Evolutionary conservation across 805 yeast species (phyloP).

Genomic region (Kodamaea jinghongensis): DNA sequence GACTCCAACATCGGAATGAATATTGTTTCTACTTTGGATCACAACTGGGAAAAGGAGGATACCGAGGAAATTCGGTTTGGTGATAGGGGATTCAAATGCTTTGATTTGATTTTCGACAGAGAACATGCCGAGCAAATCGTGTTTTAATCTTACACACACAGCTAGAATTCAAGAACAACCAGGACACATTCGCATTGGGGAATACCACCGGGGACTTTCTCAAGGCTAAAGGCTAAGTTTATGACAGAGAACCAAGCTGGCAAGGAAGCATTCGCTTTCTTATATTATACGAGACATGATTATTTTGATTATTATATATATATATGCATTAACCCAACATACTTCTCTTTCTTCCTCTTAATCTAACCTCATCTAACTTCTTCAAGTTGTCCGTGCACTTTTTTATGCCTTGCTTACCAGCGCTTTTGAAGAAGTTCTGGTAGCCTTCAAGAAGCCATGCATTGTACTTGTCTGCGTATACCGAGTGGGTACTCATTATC

Average conservation of each 20-base stretch:
- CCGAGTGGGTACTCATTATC: slow-evolving; percentile 84
- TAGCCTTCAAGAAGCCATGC: slow-evolving; percentile 76
- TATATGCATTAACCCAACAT: slow-evolving; percentile 62
- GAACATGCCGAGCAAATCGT: slow-evolving; percentile 9
- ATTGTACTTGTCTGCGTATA: slow-evolving; percentile 59
- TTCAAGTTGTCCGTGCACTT: slow-evolving; percentile 52
- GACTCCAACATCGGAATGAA: slow-evolving; percentile 12
- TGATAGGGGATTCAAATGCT: slow-evolving; percentile 13
- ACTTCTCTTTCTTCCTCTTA: slow-evolving; percentile 92
- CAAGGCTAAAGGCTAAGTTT: too few species aligned
- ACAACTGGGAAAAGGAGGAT: slow-evolving; percentile 12
- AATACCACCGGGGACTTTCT: too few species aligned
- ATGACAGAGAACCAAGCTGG: too few species aligned
- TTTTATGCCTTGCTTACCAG: slow-evolving; percentile 34
- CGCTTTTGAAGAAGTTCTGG: slow-evolving; percentile 31
- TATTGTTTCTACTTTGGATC: slow-evolving; percentile 6
- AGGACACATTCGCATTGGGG: too few species aligned
- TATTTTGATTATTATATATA: too few species aligned
- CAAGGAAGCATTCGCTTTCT: too few species aligned
- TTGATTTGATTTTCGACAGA: slow-evolving; percentile 14
- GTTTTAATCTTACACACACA: slow-evolving; percentile 7
- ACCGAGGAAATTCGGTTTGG: slow-evolving; percentile 6
- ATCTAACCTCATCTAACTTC: slow-evolving; percentile 77
- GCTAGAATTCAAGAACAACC: too few species aligned
- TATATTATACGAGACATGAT: too few species aligned